Base-by-base conservation (phyloP, 148 eudicot species). In the Cornus florida region DNA sequence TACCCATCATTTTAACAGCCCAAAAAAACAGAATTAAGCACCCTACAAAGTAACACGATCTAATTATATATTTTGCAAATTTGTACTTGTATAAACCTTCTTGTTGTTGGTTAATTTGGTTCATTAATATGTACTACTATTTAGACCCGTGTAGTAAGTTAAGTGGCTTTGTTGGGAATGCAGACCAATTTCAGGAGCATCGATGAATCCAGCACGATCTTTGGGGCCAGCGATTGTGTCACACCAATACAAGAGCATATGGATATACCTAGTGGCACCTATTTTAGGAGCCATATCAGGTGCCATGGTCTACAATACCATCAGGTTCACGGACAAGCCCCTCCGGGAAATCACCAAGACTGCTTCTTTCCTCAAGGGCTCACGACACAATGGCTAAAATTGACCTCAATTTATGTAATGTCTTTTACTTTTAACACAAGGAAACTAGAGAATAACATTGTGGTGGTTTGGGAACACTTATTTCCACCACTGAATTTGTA, bases 141-240 rank as follows among this genome's bases (percentile, higher is more conserved):
- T 28, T 28, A 28, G 28, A 28, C 28, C 28, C 1, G 0, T 28
- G 28, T 28, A 28, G 28, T 28, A 28, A 28, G 11, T 12, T 56
- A 24, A 22, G 17, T 66, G 48, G 35, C 33, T 16, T 56, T 78
- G 48, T 5, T 76, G 60, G 48, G 20, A 0, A 28, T 28, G 28
- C 86, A 87, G 90, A 84, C 88, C 87, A 31, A 87, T 89, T 65
- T 83, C 90, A 4, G 86, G 93, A 57, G 91, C 95, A 67, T 91
- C 92, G 38, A 88, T 91, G 92, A 90, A 90, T 75, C 91, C 91
- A 68, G 91, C 89, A 83, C 87, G 91, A 64, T 90, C 88, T 76
- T 69, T 91, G 72, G 90, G 91, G 24, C 90, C 92, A 69, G 91
- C 90, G 41, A 80, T 91, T 3, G 86, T 88, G 33, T 79, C 84